Conservation (phyloP, 192 early-diverging fungal species). For the Kickxella alabastrina region DNA sequence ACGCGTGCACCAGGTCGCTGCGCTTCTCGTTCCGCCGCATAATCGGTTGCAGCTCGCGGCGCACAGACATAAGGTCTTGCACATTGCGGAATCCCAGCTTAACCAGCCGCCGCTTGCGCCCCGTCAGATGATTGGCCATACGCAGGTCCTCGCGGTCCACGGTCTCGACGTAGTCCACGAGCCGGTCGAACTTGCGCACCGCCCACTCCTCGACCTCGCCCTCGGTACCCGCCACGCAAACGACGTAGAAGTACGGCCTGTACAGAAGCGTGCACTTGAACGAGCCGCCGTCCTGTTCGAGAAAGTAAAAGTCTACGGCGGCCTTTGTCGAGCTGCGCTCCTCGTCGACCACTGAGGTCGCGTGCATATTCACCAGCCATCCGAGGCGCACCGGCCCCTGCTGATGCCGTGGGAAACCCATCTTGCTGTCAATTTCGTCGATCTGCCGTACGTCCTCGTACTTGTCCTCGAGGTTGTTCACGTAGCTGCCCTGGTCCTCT, state of each 20-base stretch:
- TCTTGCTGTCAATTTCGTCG: slow-evolving; percentile 55
- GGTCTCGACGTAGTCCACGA: slow-evolving; percentile 60
- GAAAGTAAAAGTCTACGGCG: slow-evolving; percentile 89
- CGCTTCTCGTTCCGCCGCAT: slow-evolving; percentile 66
- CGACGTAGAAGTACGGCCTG: slow-evolving; percentile 88
- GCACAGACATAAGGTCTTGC: slow-evolving; percentile 69
- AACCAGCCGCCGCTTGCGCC: slow-evolving; percentile 63
- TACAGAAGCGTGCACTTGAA: slow-evolving; percentile 87
- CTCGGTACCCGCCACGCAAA: slow-evolving; percentile 74
- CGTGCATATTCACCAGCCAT: slow-evolving; percentile 96
- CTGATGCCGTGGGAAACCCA: slow-evolving; percentile 67
- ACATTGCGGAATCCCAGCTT: slow-evolving; percentile 84
- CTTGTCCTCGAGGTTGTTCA: slow-evolving; percentile 19
- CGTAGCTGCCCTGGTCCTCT: slow-evolving; percentile 13
- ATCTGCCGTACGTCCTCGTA: slow-evolving; percentile 24
- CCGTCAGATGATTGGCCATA: slow-evolving; percentile 88
- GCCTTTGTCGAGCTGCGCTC: slow-evolving; percentile 64
- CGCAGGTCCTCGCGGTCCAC: slow-evolving; percentile 81
- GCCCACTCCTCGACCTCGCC: slow-evolving; percentile 84
- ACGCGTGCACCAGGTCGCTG: slow-evolving; percentile 59
- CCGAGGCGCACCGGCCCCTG: slow-evolving; percentile 72
- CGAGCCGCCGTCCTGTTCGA: slow-evolving; percentile 79
- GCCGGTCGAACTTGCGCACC: slow-evolving; percentile 62
- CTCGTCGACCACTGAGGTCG: slow-evolving; percentile 63
- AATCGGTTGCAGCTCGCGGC: slow-evolving; percentile 67